phyloP scores from a whole-genome alignment of 2,329 filamentous ascomycete genomes.

The Alternaria sp. region DNA sequence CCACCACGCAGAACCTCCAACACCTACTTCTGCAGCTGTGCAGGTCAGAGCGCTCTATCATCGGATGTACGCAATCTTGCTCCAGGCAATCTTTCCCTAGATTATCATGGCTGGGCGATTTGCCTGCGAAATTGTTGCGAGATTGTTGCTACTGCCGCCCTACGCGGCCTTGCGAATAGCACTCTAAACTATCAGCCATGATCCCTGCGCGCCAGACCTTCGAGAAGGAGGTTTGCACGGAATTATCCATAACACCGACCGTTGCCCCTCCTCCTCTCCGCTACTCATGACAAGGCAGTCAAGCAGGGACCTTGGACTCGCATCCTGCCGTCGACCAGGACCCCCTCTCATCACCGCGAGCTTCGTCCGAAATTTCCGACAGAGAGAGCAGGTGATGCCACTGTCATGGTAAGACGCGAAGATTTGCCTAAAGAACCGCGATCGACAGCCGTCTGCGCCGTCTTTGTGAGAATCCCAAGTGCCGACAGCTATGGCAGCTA shows the following conservation, averaged over 20 bases:
- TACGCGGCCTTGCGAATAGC: slow-evolving; percentile 20
- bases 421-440: background rate
- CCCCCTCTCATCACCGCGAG: slow-evolving; percentile 4
- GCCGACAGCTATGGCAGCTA: slow-evolving; percentile 6
- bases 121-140: slow-evolving; percentile 1
- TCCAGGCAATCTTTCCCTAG: background rate
- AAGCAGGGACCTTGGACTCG: slow-evolving; percentile 13
- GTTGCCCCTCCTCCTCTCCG: slow-evolving; percentile 18
- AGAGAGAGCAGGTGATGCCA: background rate
- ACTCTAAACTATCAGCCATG: slow-evolving; percentile 16
- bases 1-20: background rate
- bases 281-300: slow-evolving; percentile 12
- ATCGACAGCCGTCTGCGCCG: slow-evolving; percentile 9
- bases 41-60: background rate
- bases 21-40: slow-evolving; percentile 6
- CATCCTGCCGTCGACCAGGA: slow-evolving; percentile 13
- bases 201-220: slow-evolving; percentile 25
- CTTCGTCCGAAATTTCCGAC: slow-evolving; percentile 9
- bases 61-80: background rate
- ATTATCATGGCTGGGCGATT: slow-evolving; percentile 4
- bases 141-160: slow-evolving; percentile 11
- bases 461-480: slow-evolving; percentile 1
- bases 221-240: slow-evolving; percentile 30
- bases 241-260: slow-evolving; percentile 22
- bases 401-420: background rate